A percentile compares a stretch with the other conserved stretches of the same genome.
These are phyloP conservation scores for Tetrastigma voinierianum DNA, from an alignment of 164 flowering plant genomes.

Conservation along the genomic window DNA sequence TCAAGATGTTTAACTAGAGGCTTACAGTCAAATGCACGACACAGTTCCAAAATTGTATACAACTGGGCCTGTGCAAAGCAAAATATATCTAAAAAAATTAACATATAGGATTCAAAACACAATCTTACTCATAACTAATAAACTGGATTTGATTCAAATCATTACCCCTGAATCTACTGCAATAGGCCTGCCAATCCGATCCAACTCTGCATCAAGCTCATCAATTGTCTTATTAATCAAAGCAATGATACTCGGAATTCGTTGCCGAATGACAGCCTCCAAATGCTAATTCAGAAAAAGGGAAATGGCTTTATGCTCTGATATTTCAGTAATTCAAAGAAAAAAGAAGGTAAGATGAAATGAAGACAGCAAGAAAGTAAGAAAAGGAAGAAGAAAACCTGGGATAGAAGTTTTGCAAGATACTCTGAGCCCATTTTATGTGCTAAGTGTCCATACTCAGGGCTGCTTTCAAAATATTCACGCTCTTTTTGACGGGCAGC, in stretches of 20 bases:
- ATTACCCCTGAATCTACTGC: constrained; percentile 90
- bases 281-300: constrained; percentile 58
- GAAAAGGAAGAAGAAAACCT: constrained; percentile 32
- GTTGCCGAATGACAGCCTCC: constrained; percentile 82
- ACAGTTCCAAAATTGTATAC: constrained; percentile 72
- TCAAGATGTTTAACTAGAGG: constrained; percentile 85
- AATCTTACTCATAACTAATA: background rate
- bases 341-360: background rate
- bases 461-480: constrained; percentile 73
- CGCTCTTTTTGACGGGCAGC: constrained; percentile 73
- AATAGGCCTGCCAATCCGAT: constrained; percentile 92
- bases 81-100: constrained; percentile 10
- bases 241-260: constrained; percentile 89
- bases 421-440: constrained; percentile 83
- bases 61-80: constrained; percentile 61
- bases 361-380: background rate
- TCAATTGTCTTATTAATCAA: constrained; percentile 84
- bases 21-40: constrained; percentile 86
- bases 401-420: constrained; percentile 81
- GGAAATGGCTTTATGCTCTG: background rate
- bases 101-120: constrained; percentile 5
- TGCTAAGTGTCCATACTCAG: constrained; percentile 78
- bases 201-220: constrained; percentile 91
- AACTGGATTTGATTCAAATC: constrained; percentile 2
- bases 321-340: constrained; percentile 2